These are phyloP conservation scores for Salix caprea DNA, from an alignment of 345 rosid species.

Conservation along the genomic window DNA sequence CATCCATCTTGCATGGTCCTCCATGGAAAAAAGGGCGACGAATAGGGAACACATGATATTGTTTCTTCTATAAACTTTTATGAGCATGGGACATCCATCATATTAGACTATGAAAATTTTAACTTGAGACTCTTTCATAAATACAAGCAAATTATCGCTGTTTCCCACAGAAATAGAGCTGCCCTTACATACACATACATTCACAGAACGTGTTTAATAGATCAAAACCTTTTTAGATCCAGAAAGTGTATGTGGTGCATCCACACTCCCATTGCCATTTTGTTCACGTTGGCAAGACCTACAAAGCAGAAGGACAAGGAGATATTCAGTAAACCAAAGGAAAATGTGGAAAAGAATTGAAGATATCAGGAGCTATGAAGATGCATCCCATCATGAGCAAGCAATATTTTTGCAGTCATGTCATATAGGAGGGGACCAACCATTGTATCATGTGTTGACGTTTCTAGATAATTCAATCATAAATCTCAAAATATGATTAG, in stretches of 20 bases:
- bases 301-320: slow-evolving; percentile 18
- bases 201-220: not conserved
- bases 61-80: not conserved
- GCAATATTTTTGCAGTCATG: not conserved
- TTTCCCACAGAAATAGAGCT: not conserved
- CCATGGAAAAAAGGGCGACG: not conserved
- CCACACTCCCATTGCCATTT: slow-evolving; percentile 34
- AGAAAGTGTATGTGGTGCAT: slow-evolving; percentile 31
- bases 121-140: not conserved
- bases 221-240: slow-evolving; percentile 59
- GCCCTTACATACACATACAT: not conserved
- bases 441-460: not conserved
- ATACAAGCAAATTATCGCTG: not conserved
- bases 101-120: not conserved
- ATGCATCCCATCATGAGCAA: not conserved
- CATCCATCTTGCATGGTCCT: not conserved
- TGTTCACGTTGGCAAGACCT: slow-evolving; percentile 44
- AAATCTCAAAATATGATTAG: not conserved
- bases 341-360: not conserved
- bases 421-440: not conserved
- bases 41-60: not conserved
- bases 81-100: not conserved
- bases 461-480: not conserved
- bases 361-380: not conserved
- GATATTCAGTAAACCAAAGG: slow-evolving; percentile 7